phyloP scores from a whole-genome alignment of 2,329 filamentous ascomycete species.

The Aureobasidium lini region DNA sequence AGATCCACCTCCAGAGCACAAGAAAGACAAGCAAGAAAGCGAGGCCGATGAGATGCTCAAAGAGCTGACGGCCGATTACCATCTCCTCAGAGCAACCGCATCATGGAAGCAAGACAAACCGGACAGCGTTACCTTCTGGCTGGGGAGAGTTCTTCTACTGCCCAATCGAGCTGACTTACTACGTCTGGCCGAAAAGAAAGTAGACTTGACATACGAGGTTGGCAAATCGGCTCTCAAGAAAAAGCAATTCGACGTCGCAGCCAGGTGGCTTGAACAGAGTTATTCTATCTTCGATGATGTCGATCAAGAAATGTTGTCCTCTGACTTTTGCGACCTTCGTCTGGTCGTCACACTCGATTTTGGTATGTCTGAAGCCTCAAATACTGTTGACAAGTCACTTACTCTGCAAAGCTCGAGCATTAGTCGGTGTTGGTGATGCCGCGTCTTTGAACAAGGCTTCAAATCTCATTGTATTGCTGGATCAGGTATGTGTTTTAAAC shows the following conservation, averaged over 20 bases:
- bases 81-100: conserved; percentile 57
- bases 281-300: conserved; percentile 51
- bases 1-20: conserved; percentile 11
- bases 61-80: conserved; percentile 53
- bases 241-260: conserved; percentile 48
- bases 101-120: conserved; percentile 69
- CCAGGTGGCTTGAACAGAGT: conserved; percentile 68
- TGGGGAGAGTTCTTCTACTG: conserved; percentile 47
- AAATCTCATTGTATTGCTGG: conserved; percentile 22
- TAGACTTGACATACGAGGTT: conserved; percentile 65
- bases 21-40: conserved; percentile 14
- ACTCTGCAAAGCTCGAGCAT: conserved; percentile 16
- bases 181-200: conserved; percentile 52
- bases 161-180: conserved; percentile 36
- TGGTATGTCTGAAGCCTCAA: conserved; percentile 22
- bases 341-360: conserved; percentile 56
- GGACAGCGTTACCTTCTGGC: conserved; percentile 74
- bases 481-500: not conserved
- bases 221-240: conserved; percentile 53
- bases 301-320: conserved; percentile 48
- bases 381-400: conserved; percentile 21
- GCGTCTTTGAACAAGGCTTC: conserved; percentile 46
- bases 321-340: conserved; percentile 56
- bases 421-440: conserved; percentile 32
- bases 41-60: conserved; percentile 23